phyloP scores from a whole-genome alignment of 192 early-diverging fungal genomes.

The Rhizophagus sp. region DNA sequence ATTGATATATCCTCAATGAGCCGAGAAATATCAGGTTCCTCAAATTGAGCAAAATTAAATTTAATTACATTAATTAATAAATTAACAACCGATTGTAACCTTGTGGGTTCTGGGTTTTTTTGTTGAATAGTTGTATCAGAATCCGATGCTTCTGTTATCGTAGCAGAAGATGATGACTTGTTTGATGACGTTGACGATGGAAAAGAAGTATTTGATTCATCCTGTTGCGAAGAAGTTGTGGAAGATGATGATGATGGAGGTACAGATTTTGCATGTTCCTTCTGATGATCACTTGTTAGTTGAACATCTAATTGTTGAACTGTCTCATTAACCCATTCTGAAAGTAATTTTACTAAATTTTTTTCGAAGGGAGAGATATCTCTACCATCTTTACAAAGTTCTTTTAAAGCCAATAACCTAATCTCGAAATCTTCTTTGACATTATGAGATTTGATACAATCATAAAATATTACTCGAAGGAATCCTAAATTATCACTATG shows the following conservation, averaged over 20 bases:
- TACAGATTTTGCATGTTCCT: background rate
- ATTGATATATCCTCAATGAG: conserved; percentile 49
- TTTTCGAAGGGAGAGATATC: conserved; percentile 62
- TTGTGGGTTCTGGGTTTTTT: conserved; percentile 36
- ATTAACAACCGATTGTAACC: conserved; percentile 49
- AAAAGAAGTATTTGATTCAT: background rate
- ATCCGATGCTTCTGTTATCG: background rate
- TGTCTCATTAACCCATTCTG: conserved; percentile 50
- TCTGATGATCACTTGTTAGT: background rate
- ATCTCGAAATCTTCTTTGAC: conserved; percentile 55
- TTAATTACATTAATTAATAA: conserved; percentile 50
- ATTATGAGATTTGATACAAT: conserved; percentile 47
- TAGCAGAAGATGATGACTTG: background rate
- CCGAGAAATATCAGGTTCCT: conserved; percentile 51
- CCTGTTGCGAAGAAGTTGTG: conserved; percentile 8
- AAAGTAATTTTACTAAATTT: conserved; percentile 52
- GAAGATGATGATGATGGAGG: conserved; percentile 6
- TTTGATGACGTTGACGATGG: background rate
- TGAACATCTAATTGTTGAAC: conserved; percentile 40
- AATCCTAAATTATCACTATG: conserved; percentile 55
- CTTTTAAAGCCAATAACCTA: conserved; percentile 48
- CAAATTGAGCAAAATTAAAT: conserved; percentile 61
- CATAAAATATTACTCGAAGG: conserved; percentile 56
- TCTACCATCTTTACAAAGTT: conserved; percentile 55
- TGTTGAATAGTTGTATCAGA: background rate